A percentile compares a stretch with the other conserved stretches of the same genome.
Conservation (phyloP, 2,329 filamentous ascomycete species). For the Xylariaceae sp. region DNA sequence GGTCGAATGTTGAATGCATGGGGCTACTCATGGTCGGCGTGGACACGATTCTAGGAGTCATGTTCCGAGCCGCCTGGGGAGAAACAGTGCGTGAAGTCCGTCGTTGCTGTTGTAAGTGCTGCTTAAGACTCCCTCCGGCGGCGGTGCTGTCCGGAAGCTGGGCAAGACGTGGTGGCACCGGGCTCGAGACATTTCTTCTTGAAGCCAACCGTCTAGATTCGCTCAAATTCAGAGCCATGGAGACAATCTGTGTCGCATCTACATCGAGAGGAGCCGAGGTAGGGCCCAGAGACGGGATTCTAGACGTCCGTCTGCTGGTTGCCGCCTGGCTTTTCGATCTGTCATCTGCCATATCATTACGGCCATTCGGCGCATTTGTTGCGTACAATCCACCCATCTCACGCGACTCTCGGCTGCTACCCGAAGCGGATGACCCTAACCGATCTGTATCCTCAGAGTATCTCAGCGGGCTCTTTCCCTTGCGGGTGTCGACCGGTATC, state of each 20-base stretch:
- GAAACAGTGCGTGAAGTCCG: slow-evolving; percentile 58
- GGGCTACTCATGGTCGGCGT: slow-evolving; percentile 40
- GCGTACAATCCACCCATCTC: slow-evolving; percentile 14
- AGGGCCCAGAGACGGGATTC: slow-evolving; percentile 22
- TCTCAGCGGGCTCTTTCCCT: slow-evolving; percentile 22
- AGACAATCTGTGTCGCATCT: slow-evolving; percentile 86
- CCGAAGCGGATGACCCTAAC: slow-evolving; percentile 4
- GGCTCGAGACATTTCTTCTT: slow-evolving; percentile 52
- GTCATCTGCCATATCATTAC: slow-evolving; percentile 14
- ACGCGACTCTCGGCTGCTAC: slow-evolving; percentile 13
- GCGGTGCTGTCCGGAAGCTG: slow-evolving; percentile 50
- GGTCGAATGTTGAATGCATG: slow-evolving; percentile 46
- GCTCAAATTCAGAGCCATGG: slow-evolving; percentile 84
- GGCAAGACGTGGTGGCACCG: slow-evolving; percentile 46
- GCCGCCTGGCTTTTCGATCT: slow-evolving; percentile 22
- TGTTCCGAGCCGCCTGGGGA: slow-evolving; percentile 47
- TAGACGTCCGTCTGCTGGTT: slow-evolving; percentile 22
- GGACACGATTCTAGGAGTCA: slow-evolving; percentile 39
- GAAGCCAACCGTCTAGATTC: slow-evolving; percentile 68
- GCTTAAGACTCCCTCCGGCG: slow-evolving; percentile 56
- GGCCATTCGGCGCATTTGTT: slow-evolving; percentile 13
- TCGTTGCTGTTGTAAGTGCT: slow-evolving; percentile 70
- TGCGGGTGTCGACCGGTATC: slow-evolving; percentile 28
- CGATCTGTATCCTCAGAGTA: slow-evolving; percentile 14
- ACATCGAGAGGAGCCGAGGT: slow-evolving; percentile 49